Percentiles rank a stretch among this genome's conserved stretches.
Conservation (phyloP, 169 alveolate species). For the Cryptosporidium ubiquitum region DNA sequence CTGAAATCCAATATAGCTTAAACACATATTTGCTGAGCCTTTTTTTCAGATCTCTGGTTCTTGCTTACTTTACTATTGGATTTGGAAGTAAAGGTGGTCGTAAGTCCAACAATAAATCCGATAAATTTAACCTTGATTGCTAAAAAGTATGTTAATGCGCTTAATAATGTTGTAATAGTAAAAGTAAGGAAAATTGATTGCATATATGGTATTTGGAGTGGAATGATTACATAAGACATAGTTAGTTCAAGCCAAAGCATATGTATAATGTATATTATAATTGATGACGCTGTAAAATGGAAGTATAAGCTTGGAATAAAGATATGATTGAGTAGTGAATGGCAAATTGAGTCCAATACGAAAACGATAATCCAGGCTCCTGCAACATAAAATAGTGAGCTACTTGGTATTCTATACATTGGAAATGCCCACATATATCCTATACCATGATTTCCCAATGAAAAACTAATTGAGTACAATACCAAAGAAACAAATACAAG, state of each 20-base stretch:
- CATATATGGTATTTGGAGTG: constrained; percentile 30
- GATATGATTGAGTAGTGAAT: constrained; percentile 6
- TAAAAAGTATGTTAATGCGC: constrained; percentile 19
- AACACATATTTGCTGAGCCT: constrained; percentile 2
- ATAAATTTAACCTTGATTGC: constrained; percentile 23
- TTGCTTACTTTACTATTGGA: background rate
- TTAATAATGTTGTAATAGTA: background rate
- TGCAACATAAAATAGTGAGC: constrained; percentile 33
- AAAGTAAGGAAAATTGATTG: constrained; percentile 38
- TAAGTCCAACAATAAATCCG: constrained; percentile 38
- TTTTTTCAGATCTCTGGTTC: background rate
- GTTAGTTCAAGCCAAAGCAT: constrained; percentile 64
- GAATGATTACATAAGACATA: constrained; percentile 31
- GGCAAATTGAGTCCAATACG: constrained; percentile 26
- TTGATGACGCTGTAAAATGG: constrained; percentile 66
- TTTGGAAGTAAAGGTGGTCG: constrained; percentile 19
- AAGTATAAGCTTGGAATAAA: constrained; percentile 24
- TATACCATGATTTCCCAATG: constrained; percentile 21
- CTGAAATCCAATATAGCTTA: constrained; percentile 10
- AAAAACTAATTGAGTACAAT: constrained; percentile 28
- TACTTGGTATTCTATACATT: constrained; percentile 37
- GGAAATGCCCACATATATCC: constrained; percentile 75
- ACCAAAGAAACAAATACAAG: constrained; percentile 26
- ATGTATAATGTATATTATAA: constrained; percentile 43
- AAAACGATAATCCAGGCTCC: constrained; percentile 71